These are phyloP conservation scores for Erythrophleum ivorense DNA, from an alignment of 331 rosid species.

Conservation along the genomic window DNA sequence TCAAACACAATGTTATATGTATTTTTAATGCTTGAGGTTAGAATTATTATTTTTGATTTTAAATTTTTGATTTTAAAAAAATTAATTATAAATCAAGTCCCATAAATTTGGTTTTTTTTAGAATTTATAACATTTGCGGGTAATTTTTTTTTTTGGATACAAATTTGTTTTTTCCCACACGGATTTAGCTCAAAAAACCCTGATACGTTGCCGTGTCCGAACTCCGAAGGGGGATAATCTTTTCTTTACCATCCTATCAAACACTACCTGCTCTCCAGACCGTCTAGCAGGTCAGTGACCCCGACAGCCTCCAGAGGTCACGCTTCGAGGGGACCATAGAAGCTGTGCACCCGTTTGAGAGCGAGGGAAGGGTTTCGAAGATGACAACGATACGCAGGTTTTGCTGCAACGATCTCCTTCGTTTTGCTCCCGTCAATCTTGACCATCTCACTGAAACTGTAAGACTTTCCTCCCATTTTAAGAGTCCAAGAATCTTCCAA, in stretches of 20 bases:
- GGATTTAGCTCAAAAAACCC: no score
- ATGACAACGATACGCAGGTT: conserved; percentile 97
- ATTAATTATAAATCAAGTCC: no score
- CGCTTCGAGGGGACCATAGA: not conserved
- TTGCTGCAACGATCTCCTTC: conserved; percentile 97
- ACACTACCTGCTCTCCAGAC: not conserved
- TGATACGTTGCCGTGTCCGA: no score
- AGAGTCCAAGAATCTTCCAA: not conserved
- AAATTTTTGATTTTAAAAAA: no score
- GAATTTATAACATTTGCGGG: no score
- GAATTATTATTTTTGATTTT: no score
- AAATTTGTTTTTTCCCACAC: no score
- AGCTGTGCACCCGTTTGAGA: not conserved
- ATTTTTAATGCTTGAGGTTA: no score
- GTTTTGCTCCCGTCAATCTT: conserved; percentile 79
- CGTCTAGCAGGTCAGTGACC: not conserved
- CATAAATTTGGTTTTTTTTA: no score
- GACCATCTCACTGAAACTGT: conserved; percentile 99
- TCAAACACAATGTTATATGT: no score
- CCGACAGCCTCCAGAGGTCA: not conserved
- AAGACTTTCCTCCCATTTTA: not conserved
- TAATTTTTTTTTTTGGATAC: no score
- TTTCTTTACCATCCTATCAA: not conserved
- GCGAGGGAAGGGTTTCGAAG: not conserved
- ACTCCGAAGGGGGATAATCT: no score